Evolutionary conservation across 169 alveolate species (phyloP).

Genomic region (Eimeria praecox): DNA sequence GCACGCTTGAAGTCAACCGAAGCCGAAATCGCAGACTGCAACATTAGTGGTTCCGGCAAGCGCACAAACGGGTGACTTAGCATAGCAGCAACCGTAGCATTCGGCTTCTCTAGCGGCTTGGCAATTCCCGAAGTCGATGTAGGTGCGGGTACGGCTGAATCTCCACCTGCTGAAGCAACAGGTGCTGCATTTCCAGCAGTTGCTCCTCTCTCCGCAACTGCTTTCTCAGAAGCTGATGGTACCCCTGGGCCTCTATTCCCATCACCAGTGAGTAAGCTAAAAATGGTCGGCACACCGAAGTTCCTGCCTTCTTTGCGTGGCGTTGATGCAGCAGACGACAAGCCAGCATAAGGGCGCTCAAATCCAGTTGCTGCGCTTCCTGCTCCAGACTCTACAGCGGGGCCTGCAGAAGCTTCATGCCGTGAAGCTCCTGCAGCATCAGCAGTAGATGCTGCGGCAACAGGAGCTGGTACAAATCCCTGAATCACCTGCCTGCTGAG

Average conservation of each 20-base stretch:
- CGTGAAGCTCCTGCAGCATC: neutral
- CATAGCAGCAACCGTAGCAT: neutral
- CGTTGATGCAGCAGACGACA: neutral
- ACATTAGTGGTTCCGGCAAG: neutral
- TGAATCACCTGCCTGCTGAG: neutral
- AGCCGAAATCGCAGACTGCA: neutral
- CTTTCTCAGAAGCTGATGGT: neutral
- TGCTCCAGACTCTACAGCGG: neutral
- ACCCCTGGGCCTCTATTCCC: neutral
- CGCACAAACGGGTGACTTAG: slow-evolving; percentile 10
- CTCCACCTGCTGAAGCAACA: neutral
- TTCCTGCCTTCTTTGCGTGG: neutral
- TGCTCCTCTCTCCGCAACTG: neutral
- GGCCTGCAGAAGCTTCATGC: neutral
- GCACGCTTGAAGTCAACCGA: neutral
- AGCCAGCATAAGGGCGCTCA: neutral
- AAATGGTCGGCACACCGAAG: neutral
- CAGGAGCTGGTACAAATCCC: neutral
- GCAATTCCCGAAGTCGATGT: too few relatives aligned
- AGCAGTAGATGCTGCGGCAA: neutral
- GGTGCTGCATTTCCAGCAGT: neutral
- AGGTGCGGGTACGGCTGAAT: neutral
- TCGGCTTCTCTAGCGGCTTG: neutral
- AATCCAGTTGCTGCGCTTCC: neutral
- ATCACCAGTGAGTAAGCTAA: neutral